Evolutionary conservation across 2,329 filamentous ascomycete genomes (phyloP).

Genomic region (Amauroascus verrucosus): DNA sequence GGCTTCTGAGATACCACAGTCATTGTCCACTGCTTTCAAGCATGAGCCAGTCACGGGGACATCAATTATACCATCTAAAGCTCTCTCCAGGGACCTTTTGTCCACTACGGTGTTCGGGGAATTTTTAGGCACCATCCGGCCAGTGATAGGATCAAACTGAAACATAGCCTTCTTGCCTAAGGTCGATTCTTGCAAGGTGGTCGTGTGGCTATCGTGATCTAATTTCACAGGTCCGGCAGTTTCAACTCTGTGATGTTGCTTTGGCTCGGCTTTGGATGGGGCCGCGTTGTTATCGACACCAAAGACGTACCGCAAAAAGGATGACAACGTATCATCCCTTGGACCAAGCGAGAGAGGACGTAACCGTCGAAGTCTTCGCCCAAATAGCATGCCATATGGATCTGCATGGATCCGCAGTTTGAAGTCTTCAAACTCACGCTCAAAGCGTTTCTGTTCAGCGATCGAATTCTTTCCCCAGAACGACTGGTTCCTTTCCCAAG

Average conservation of each 20-base stretch:
- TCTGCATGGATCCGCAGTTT: slow-evolving; percentile 29
- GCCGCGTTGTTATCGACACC: slow-evolving; percentile 13
- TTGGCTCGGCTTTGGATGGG: background rate
- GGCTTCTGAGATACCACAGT: background rate
- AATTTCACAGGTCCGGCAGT: background rate
- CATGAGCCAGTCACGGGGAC: background rate
- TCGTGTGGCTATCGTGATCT: background rate
- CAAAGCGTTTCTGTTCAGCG: slow-evolving; percentile 18
- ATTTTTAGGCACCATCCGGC: slow-evolving; percentile 29
- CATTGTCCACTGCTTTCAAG: background rate
- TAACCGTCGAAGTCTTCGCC: slow-evolving; percentile 22
- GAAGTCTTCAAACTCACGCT: slow-evolving; percentile 29
- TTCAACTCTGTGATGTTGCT: background rate
- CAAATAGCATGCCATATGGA: slow-evolving; percentile 35
- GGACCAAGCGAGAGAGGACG: slow-evolving; percentile 17
- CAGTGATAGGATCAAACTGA: slow-evolving; percentile 36
- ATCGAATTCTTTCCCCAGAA: slow-evolving; percentile 14
- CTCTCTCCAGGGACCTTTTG: background rate
- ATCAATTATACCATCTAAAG: background rate
- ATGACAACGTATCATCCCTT: slow-evolving; percentile 22
- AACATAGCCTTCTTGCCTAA: slow-evolving; percentile 16
- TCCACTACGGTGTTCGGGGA: background rate
- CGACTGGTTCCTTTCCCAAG: slow-evolving; percentile 2
- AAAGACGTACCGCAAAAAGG: slow-evolving; percentile 26
- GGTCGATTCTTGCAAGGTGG: background rate